Conservation (phyloP, 371 early-diverging fungal species). For the Rhizopus sp. region DNA sequence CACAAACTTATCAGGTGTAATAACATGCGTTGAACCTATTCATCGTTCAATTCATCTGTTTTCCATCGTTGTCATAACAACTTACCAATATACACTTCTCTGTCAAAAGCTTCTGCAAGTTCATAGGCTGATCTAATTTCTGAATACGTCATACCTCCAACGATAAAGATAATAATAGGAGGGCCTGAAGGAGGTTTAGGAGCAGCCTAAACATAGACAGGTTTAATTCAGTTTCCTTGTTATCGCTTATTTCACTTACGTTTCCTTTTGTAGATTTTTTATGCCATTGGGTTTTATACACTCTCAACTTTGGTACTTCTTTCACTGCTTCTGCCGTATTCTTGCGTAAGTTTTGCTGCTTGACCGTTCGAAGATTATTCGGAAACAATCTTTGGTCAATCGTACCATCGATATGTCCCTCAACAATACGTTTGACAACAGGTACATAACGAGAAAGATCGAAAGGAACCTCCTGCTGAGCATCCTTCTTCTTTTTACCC, state of each 20-base stretch:
- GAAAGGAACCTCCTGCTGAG: constrained; percentile 61
- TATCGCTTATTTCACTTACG: constrained; percentile 7
- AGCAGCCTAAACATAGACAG: constrained; percentile 29
- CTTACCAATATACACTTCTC: constrained; percentile 84
- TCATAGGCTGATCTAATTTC: constrained; percentile 91
- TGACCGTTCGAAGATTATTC: constrained; percentile 54
- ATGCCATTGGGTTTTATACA: constrained; percentile 61
- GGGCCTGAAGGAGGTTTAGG: constrained; percentile 55
- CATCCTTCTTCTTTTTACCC: constrained; percentile 39
- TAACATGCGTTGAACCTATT: constrained; percentile 74
- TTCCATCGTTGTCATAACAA: constrained; percentile 9
- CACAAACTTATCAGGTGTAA: constrained; percentile 80
- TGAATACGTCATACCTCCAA: constrained; percentile 92
- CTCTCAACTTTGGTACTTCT: constrained; percentile 43
- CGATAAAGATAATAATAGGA: constrained; percentile 76
- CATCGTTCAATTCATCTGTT: neutral
- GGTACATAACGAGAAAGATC: constrained; percentile 76
- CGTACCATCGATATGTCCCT: constrained; percentile 61
- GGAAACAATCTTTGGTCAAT: constrained; percentile 65
- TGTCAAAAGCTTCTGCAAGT: constrained; percentile 63
- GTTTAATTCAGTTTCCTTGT: neutral
- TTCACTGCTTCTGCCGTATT: constrained; percentile 31
- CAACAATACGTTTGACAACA: constrained; percentile 58
- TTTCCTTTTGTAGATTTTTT: constrained; percentile 42
- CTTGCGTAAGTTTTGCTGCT: constrained; percentile 33